Conservation (phyloP, 163 green algal genomes). For the Scenedesmus sp. region DNA sequence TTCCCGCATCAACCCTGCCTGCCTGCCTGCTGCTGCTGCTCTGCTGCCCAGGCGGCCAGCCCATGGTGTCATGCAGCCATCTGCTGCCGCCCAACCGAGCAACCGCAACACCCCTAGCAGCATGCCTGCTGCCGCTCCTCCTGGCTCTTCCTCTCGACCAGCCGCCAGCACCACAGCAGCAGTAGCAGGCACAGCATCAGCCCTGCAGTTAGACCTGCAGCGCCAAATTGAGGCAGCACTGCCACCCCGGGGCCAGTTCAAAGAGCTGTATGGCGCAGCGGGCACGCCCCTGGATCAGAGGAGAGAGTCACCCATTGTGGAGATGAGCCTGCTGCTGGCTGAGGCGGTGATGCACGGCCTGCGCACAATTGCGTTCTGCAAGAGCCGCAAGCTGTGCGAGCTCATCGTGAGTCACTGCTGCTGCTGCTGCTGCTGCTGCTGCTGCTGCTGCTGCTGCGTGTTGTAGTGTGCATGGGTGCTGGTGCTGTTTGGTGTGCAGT, state of each 20-base stretch:
- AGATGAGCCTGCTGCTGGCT: slow-evolving; percentile 84
- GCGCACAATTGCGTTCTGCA: slow-evolving; percentile 97
- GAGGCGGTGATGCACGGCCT: slow-evolving; percentile 90
- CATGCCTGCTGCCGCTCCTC: background rate
- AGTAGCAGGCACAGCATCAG: slow-evolving; percentile 29
- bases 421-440: slow-evolving; percentile 49
- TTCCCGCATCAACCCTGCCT: background rate
- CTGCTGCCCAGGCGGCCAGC: background rate
- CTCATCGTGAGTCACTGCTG: slow-evolving; percentile 88
- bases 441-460: slow-evolving; percentile 56
- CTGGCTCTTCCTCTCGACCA: background rate
- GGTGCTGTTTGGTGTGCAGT: slow-evolving; percentile 50
- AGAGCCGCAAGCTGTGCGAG: slow-evolving; percentile 96
- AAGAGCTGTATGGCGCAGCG: slow-evolving; percentile 59
- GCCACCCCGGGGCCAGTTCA: slow-evolving; percentile 25
- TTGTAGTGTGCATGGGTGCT: slow-evolving; percentile 54
- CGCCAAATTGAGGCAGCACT: slow-evolving; percentile 41
- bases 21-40: background rate
- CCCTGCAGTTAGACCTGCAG: background rate
- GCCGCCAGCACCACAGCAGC: background rate
- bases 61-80: too few species aligned
- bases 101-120: background rate
- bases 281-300: slow-evolving; percentile 62
- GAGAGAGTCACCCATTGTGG: slow-evolving; percentile 91
- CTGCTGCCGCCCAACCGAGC: background rate